Evolutionary conservation across 2,329 filamentous ascomycete genomes (phyloP), one percentile per base, ranked within the genome.

Genomic region (Pseudopithomyces chartarum): DNA sequence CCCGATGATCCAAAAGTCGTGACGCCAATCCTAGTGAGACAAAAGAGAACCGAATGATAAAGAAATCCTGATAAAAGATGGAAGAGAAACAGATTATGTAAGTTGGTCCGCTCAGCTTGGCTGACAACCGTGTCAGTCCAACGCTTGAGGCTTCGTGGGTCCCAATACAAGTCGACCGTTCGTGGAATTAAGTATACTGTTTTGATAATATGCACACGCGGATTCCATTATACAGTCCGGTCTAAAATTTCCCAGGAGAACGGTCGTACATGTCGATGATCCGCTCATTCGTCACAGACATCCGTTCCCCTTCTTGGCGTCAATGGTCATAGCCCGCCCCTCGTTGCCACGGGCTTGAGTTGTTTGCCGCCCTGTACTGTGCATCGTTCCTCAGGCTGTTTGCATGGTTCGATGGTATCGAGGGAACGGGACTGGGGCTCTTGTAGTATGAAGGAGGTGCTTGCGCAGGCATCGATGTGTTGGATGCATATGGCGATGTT

Each of bases 271-370:
- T 70, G 61, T 66, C 71, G 57, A 73, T 75, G 54, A 74, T 76
- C 62, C 60, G 66, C 50, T 68, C 66, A 54, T 69, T 69, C 38
- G 61, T 67, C 64, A 58, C 20, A 38, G 52, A 53, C 39, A 47
- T 34, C 67, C 73, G 70, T 59, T 76, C 73, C 67, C 71, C 66
- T 56, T 67, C 73, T 64, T 75, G 67, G 68, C 70, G 69, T 77
- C 76, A 84, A 71, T 84, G 82, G 57, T 88, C 85, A 65, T 88
- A 88, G 43, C 86, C 86, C 32, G 86, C 86, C 42, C 86, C 86
- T 70, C 86, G 76, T 75, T 88, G 85, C 86, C 86, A 88, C 52
- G 85, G 85, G 75, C 84, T 87, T 36, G 82, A 73, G 68, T 80
- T 86, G 67, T 84, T 83, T 62, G 81, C 79, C 60, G 77, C 66